Conservation (phyloP, 768 basidiomycete genomes). For the Termitomyces sp. region DNA sequence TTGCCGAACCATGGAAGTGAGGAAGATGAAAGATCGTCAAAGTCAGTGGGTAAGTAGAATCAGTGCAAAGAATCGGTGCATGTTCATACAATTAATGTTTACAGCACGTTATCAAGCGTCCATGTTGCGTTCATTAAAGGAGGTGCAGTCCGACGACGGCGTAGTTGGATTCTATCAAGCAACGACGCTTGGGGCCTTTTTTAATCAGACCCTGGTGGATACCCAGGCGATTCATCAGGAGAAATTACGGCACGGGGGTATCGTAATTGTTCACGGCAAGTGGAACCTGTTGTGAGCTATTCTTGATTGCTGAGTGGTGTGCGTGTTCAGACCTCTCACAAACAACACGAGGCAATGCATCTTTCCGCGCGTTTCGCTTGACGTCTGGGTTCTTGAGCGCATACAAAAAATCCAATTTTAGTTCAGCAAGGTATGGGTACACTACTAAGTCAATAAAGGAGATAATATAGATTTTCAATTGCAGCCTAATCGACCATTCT, state of each 20-base stretch:
- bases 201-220: constrained; percentile 74
- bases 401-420: constrained; percentile 79
- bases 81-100: constrained; percentile 5
- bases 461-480: constrained; percentile 1
- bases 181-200: constrained; percentile 79
- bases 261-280: constrained; percentile 80
- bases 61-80: constrained; percentile 1
- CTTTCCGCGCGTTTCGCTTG: constrained; percentile 85
- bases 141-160: constrained; percentile 88
- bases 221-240: constrained; percentile 84
- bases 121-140: constrained; percentile 84
- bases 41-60: constrained; percentile 56
- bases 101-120: constrained; percentile 75
- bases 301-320: background rate
- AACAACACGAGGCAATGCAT: constrained; percentile 76
- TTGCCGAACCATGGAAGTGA: constrained; percentile 68
- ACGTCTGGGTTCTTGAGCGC: constrained; percentile 78
- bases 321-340: constrained; percentile 62
- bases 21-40: constrained; percentile 79
- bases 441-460: constrained; percentile 2
- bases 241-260: constrained; percentile 77
- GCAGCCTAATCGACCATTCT: constrained; percentile 71
- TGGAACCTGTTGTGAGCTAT: background rate
- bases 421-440: constrained; percentile 64
- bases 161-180: constrained; percentile 95